Base-by-base conservation (phyloP, 345 rosid genomes). In the Lenwebbia sp. region DNA sequence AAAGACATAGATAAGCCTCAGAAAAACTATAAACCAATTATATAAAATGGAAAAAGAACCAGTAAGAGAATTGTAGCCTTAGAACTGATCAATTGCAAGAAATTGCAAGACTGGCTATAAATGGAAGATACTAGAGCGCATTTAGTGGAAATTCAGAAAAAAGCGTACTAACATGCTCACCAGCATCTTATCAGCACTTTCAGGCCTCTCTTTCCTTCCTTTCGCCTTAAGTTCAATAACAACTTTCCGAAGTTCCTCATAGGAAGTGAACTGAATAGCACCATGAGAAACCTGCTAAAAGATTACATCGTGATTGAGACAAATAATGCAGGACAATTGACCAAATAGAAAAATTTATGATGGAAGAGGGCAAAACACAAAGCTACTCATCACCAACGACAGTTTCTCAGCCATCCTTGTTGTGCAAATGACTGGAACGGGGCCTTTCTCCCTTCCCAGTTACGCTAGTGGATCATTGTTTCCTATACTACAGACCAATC, bases 271-370 rank as follows among this genome's bases (percentile, higher is more conserved):
- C 92, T 96, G 99, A 91, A 96, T 89, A 83, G 96, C 99, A 85
- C 96, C 99, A 88, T 96, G 99, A 87, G 98, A 96, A 92, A 96
- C 96, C 98, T 96, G 98, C 95, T 94, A 91, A 91, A 92, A 89
- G 87, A 91, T 86, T 85, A 54, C 44, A 14, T 84, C 51, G 81
- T 81, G 76, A 22, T 25, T 70, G 25, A 37, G 78, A 70, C 19
- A 37, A 70, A 22, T 70, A 9, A 70, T 54, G 28, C 75, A 60
- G 83, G 82, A 84, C 83, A 82, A 13, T 74, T 40, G 52, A 40
- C 85, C 50, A 28, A 50, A 52, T 23, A 85, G 82, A 84, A 74
- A 23, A 23, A 17, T 15, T n/a, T 5, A 54, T 33, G 26, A 21
- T 33, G 30, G 58, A 37, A 76, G 41, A 51, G 40, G 47, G 60